These are phyloP conservation scores for Nemania serpens DNA, from an alignment of 2,329 filamentous ascomycete species.

Conservation along the genomic window DNA sequence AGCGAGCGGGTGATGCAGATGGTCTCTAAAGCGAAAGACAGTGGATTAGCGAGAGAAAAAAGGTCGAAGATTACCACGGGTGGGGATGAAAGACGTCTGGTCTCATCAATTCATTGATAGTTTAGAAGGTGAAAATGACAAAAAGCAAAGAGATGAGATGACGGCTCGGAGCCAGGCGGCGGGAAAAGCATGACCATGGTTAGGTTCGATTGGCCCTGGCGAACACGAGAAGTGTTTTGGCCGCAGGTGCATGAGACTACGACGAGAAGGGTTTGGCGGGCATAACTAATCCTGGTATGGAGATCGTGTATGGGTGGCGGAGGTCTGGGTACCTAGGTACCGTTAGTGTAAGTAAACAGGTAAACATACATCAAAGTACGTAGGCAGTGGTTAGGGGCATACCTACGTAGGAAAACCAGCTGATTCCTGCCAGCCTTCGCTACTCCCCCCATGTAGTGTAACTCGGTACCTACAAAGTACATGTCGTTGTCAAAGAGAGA, in stretches of 20 bases:
- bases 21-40: slow-evolving; percentile 38
- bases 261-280: slow-evolving; percentile 29
- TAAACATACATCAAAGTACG: no score
- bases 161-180: slow-evolving; percentile 16
- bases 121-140: slow-evolving; percentile 21
- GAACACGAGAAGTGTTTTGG: slow-evolving; percentile 31
- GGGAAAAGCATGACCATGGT: slow-evolving; percentile 24
- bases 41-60: slow-evolving; percentile 23
- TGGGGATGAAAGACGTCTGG: slow-evolving; percentile 14
- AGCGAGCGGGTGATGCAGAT: slow-evolving; percentile 33
- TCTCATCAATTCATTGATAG: slow-evolving; percentile 27
- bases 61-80: slow-evolving; percentile 6
- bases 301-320: slow-evolving; percentile 25
- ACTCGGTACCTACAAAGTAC: no score
- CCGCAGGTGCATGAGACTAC: slow-evolving; percentile 21
- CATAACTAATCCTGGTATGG: slow-evolving; percentile 19
- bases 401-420: background rate
- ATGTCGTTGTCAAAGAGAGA: no score
- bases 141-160: slow-evolving; percentile 23
- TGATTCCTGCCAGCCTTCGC: background rate
- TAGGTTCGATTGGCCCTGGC: slow-evolving; percentile 21
- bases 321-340: background rate
- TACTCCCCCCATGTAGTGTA: no score
- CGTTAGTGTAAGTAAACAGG: no score
- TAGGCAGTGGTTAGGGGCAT: no score